Evolutionary conservation across 345 rosid species (phyloP).

Genomic region (Litchi chinensis): DNA sequence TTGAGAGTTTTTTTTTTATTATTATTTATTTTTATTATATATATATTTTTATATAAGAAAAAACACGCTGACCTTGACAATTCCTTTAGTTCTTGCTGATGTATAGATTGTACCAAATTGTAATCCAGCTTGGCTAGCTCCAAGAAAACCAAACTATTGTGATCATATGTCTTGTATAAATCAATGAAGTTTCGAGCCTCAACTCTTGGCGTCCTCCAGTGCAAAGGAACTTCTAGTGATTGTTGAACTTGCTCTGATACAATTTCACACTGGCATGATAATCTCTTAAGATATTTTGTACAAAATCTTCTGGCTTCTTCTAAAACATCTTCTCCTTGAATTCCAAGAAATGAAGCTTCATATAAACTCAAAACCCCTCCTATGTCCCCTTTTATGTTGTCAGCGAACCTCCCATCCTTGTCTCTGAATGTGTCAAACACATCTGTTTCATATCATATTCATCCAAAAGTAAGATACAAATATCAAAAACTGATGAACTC

Average conservation of each 20-base stretch:
- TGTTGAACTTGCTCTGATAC: constrained; percentile 5
- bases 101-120: constrained; percentile 17
- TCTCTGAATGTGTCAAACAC: constrained; percentile 22
- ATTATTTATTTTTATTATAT: too few relatives aligned
- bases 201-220: constrained; percentile 25
- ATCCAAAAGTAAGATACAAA: too few relatives aligned
- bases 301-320: constrained; percentile 22
- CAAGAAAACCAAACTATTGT: constrained; percentile 7
- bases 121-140: constrained; percentile 26
- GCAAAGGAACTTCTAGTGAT: constrained; percentile 18
- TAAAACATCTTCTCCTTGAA: constrained; percentile 14
- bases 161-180: neutral
- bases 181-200: constrained; percentile 21
- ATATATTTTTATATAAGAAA: too few relatives aligned
- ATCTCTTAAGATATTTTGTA: constrained; percentile 5
- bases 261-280: neutral
- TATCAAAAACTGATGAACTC: neutral
- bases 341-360: constrained; percentile 29
- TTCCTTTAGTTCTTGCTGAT: constrained; percentile 20
- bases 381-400: neutral
- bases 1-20: too few relatives aligned
- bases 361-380: constrained; percentile 24
- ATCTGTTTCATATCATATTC: too few relatives aligned
- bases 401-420: constrained; percentile 4
- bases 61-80: constrained; percentile 8